These are phyloP conservation scores for Friedmanniomyces endolithicus DNA, from an alignment of 495 filamentous ascomycete species.

Conservation along the genomic window DNA sequence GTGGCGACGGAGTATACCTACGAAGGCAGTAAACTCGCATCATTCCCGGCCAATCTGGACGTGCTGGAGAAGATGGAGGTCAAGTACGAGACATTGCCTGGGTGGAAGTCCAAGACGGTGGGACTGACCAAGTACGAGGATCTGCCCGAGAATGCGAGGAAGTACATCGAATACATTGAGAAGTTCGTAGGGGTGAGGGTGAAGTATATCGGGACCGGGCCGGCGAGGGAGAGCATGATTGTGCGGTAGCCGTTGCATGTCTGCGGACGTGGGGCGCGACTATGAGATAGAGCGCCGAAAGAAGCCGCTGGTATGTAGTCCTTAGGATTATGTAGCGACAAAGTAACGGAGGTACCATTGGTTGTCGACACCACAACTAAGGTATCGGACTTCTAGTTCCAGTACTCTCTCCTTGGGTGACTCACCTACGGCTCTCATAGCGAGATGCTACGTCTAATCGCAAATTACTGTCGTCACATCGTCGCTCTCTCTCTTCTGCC, in stretches of 20 bases:
- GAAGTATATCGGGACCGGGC: constrained; percentile 71
- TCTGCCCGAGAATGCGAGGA: constrained; percentile 59
- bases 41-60: constrained; percentile 60
- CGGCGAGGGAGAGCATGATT: constrained; percentile 56
- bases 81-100: constrained; percentile 61
- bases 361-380: too few relatives aligned
- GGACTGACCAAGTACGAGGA: constrained; percentile 48
- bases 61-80: constrained; percentile 46
- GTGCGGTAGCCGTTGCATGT: constrained; percentile 29
- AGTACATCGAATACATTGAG: constrained; percentile 71
- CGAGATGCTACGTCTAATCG: too few relatives aligned
- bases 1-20: constrained; percentile 60
- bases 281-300: too few relatives aligned
- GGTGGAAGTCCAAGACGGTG: constrained; percentile 66
- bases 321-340: too few relatives aligned
- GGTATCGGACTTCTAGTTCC: too few relatives aligned
- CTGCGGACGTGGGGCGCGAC: too few relatives aligned
- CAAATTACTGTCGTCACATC: too few relatives aligned
- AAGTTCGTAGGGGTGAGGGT: constrained; percentile 56
- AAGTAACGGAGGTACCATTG: too few relatives aligned
- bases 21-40: constrained; percentile 40
- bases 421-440: too few relatives aligned
- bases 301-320: too few relatives aligned
- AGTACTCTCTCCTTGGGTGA: too few relatives aligned
- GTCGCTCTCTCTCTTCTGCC: too few relatives aligned